phyloP scores from a whole-genome alignment of 2,329 filamentous ascomycete species.

The Coniochaeta hoffmannii region DNA sequence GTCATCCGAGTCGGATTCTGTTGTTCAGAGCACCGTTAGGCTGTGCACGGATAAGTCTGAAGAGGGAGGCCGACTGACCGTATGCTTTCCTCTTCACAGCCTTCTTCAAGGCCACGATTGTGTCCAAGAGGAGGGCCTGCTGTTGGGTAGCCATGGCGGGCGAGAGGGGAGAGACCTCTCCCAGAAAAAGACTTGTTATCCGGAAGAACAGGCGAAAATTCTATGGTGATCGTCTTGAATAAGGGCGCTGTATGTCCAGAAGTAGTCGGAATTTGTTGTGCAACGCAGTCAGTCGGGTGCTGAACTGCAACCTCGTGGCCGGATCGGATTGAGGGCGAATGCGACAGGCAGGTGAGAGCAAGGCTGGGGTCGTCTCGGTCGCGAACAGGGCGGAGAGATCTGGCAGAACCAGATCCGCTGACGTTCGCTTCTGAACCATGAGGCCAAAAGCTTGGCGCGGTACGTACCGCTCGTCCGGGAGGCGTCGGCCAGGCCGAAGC shows the following conservation, averaged over 20 bases:
- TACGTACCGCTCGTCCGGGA: not conserved
- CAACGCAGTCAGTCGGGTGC: not conserved
- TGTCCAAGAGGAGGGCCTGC: slow-evolving; percentile 57
- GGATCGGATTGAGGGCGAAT: not conserved
- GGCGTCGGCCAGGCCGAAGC: too few relatives aligned
- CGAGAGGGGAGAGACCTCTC: not conserved
- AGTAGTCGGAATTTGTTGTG: not conserved
- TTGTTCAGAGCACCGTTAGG: slow-evolving; percentile 27
- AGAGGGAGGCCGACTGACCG: slow-evolving; percentile 31
- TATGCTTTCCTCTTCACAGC: slow-evolving; percentile 58
- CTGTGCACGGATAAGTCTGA: slow-evolving; percentile 8
- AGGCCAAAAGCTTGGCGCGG: not conserved
- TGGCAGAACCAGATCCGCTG: not conserved
- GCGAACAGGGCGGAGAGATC: not conserved
- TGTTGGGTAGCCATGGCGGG: slow-evolving; percentile 42
- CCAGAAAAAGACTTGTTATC: not conserved
- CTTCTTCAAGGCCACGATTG: slow-evolving; percentile 61
- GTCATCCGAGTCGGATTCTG: slow-evolving; percentile 74
- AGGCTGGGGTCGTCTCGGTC: not conserved
- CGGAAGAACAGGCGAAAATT: not conserved
- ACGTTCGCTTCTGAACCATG: not conserved
- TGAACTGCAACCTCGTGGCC: not conserved
- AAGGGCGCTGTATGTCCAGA: not conserved
- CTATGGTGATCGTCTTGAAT: not conserved
- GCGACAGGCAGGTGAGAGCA: not conserved